Evolutionary conservation across 163 green algal genomes (phyloP).

Genomic region (Scenedesmus sp.): DNA sequence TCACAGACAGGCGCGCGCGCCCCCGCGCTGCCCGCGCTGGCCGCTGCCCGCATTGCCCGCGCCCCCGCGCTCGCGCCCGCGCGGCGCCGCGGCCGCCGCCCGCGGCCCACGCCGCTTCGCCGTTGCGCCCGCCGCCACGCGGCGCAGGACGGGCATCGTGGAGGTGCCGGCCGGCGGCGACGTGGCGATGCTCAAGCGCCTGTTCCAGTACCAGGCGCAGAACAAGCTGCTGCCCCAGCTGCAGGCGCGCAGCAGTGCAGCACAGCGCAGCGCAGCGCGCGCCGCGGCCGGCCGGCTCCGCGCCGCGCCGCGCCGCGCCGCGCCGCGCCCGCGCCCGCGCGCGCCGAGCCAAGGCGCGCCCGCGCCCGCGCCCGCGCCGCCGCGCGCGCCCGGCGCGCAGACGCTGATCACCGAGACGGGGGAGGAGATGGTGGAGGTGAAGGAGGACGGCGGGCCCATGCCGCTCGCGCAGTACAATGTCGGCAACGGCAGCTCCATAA

Average conservation of each 20-base stretch:
- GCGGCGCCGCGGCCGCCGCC: no score
- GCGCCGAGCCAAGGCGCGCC: no score
- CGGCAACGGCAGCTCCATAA: conserved; percentile 17
- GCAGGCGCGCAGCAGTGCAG: conserved; percentile 25
- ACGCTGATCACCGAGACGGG: conserved; percentile 27
- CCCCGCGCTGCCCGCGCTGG: not conserved
- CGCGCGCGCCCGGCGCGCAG: no score
- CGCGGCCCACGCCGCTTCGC: not conserved
- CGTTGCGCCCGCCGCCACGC: no score
- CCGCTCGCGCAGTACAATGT: conserved; percentile 33
- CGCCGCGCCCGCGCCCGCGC: no score
- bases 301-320: no score
- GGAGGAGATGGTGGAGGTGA: conserved; percentile 29
- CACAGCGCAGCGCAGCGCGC: no score
- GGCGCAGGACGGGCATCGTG: conserved; percentile 42
- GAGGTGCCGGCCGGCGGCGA: conserved; percentile 31
- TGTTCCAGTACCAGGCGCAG: conserved; percentile 47
- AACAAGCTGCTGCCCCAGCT: conserved; percentile 48
- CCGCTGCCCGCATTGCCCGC: not conserved
- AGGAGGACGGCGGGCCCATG: conserved; percentile 31
- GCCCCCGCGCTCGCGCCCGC: no score
- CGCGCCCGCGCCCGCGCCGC: no score
- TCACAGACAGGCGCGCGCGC: conserved; percentile 25
- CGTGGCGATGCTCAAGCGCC: conserved; percentile 42
- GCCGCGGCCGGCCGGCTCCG: no score